Conservation (phyloP, 192 early-diverging fungal species). For the Coemansia javaensis region DNA sequence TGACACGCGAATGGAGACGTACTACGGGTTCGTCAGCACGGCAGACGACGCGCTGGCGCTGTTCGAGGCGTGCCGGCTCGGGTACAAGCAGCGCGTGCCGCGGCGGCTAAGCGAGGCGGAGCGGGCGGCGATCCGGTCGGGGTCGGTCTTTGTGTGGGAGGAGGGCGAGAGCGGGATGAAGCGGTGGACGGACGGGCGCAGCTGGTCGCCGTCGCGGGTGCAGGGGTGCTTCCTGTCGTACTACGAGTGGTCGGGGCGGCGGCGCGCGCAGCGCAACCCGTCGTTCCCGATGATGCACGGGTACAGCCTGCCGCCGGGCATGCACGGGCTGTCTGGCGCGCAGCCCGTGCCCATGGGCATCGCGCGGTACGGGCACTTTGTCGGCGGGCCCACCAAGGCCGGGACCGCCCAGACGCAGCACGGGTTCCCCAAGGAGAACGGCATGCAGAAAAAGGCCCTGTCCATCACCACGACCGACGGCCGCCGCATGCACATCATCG, state of each 20-base stretch:
- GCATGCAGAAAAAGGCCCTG: conserved; percentile 85
- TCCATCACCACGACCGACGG: conserved; percentile 76
- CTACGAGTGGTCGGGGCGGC: conserved; percentile 72
- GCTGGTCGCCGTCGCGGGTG: conserved; percentile 84
- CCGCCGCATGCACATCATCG: conserved; percentile 81
- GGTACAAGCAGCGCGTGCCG: conserved; percentile 69
- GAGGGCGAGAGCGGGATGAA: conserved; percentile 88
- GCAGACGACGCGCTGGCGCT: conserved; percentile 82
- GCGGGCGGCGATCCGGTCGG: conserved; percentile 72
- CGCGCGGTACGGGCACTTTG: conserved; percentile 50
- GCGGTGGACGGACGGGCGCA: conserved; percentile 88
- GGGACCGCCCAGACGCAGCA: conserved; percentile 51
- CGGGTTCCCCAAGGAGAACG: conserved; percentile 64
- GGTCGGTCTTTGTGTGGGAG: conserved; percentile 88
- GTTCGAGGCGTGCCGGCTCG: conserved; percentile 83
- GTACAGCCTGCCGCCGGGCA: conserved; percentile 27
- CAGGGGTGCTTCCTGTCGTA: conserved; percentile 86
- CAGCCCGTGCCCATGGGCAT: conserved; percentile 49
- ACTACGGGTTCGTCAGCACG: conserved; percentile 78
- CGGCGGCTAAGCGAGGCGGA: conserved; percentile 80
- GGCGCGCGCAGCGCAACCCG: conserved; percentile 52
- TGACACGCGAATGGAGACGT: conserved; percentile 68
- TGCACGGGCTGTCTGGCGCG: conserved; percentile 29
- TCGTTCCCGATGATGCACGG: conserved; percentile 43
- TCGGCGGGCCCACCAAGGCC: conserved; percentile 49